Base-by-base conservation (phyloP, 768 basidiomycete species). In the Strobilomyces confusus region DNA sequence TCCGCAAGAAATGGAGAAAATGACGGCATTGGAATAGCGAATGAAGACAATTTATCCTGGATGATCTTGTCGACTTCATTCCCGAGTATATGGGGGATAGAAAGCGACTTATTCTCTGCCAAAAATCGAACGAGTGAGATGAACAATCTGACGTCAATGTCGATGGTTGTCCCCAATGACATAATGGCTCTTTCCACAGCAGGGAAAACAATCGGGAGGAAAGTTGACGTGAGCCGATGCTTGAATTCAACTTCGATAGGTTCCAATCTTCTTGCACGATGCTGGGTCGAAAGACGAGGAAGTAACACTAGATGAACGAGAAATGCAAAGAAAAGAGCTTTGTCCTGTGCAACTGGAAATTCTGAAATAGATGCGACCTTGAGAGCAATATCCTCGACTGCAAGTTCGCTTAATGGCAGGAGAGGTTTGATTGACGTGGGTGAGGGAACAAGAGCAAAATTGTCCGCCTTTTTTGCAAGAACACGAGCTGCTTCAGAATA, bases 71-170 rank as follows among this genome's bases (percentile, higher is more conserved):
- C 50, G 12, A 71, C 55, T 6, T 64, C 59, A 1, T 62, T 44
- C 2, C 72, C 74, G 15, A 74, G 34, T 23, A 77, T 43, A 9
- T 69, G 51, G n/a, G 44, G 50, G 9, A 68, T 12, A 4, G 69
- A 58, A 19, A 66, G 34, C 0, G 46, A 44, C 17, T 48, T 49
- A 23, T 69, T 56, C 14, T 62, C 47, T 8, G 72, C 63, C 20
- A 74, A 34, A 57, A 73, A 72, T 11, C 67, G 67, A 36, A 84
- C 48, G 22, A 84, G 67, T 17, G 73, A 64, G 15, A 71, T 51
- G 62, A 81, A 85, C 12, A 84, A 64, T 32, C 75, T 70, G 13
- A 79, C 79, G 57, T 87, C 85, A 6, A 86, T 48, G 49, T 83
- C 78, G 19, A 77, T 55, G 36, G 67, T 57, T 36, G 61, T 50